phyloP scores from a whole-genome alignment of 108 stramenopile species.

The Cyclostephanos invisitatus region DNA sequence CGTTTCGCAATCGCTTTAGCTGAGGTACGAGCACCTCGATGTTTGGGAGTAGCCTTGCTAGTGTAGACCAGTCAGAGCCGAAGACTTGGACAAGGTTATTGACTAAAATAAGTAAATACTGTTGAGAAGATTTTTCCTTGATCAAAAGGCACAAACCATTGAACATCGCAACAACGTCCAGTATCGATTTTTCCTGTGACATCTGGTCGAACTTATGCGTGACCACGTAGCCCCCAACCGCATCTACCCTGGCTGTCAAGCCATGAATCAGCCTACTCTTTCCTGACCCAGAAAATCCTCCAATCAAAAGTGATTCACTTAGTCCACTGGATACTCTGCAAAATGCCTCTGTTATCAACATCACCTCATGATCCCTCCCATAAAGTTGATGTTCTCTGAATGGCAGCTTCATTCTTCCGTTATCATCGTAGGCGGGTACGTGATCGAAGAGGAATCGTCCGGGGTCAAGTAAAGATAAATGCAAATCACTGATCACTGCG shows the following conservation, averaged over 20 bases:
- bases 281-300: conserved; percentile 31
- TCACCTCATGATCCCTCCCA: conserved; percentile 27
- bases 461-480: conserved; percentile 33
- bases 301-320: conserved; percentile 40
- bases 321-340: conserved; percentile 32
- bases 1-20: neutral
- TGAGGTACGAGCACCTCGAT: conserved; percentile 11
- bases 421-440: neutral
- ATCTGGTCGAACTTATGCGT: conserved; percentile 37
- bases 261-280: conserved; percentile 1
- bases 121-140: neutral
- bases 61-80: conserved; percentile 24
- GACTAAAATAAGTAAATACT: conserved; percentile 2
- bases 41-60: conserved; percentile 27
- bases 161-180: conserved; percentile 32
- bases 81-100: conserved; percentile 21
- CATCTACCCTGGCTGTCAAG: conserved; percentile 7
- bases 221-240: conserved; percentile 18
- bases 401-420: neutral
- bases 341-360: conserved; percentile 27
- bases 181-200: conserved; percentile 25
- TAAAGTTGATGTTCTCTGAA: conserved; percentile 29
- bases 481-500: conserved; percentile 27
- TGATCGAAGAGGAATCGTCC: conserved; percentile 28
- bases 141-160: conserved; percentile 34